Percentiles rank a stretch among this genome's conserved stretches.
Evolutionary conservation across 768 basidiomycete genomes (phyloP).

Genomic region (Kwoniella newhampshirensis): DNA sequence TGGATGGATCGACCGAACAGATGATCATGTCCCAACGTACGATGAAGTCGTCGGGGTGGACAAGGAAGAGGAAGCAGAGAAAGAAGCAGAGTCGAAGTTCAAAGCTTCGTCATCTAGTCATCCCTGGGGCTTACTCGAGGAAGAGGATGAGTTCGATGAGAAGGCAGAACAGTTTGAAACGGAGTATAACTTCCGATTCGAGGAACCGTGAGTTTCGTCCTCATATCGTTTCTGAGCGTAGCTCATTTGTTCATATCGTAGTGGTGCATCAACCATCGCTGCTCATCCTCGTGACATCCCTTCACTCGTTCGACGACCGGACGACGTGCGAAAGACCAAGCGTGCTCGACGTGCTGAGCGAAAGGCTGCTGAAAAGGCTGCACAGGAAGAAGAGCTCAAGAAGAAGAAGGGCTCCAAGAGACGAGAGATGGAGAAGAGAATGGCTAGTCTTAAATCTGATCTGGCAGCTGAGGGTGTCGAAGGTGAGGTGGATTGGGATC

Average conservation of each 20-base stretch:
- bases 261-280: slow-evolving; percentile 65
- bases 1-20: slow-evolving; percentile 87
- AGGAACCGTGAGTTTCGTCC: slow-evolving; percentile 75
- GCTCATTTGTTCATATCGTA: slow-evolving; percentile 41
- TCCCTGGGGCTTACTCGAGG: slow-evolving; percentile 55
- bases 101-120: slow-evolving; percentile 46
- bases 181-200: slow-evolving; percentile 97
- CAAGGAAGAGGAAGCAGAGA: slow-evolving; percentile 29
- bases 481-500: slow-evolving; percentile 39
- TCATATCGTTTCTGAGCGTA: neutral
- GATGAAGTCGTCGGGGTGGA: slow-evolving; percentile 64
- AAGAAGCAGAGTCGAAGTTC: slow-evolving; percentile 26
- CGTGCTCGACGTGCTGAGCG: slow-evolving; percentile 72
- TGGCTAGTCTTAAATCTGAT: slow-evolving; percentile 84
- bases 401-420: slow-evolving; percentile 70
- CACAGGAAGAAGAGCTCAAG: slow-evolving; percentile 65
- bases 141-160: slow-evolving; percentile 75
- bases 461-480: slow-evolving; percentile 57
- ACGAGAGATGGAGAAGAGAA: slow-evolving; percentile 61
- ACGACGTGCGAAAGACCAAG: slow-evolving; percentile 79
- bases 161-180: slow-evolving; percentile 87
- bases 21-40: slow-evolving; percentile 77
- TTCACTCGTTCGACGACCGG: slow-evolving; percentile 59
- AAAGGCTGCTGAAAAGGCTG: slow-evolving; percentile 56
- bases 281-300: slow-evolving; percentile 70